phyloP scores from a whole-genome alignment of 1,284 basidiomycete species.

The Rhizoctonia solani region DNA sequence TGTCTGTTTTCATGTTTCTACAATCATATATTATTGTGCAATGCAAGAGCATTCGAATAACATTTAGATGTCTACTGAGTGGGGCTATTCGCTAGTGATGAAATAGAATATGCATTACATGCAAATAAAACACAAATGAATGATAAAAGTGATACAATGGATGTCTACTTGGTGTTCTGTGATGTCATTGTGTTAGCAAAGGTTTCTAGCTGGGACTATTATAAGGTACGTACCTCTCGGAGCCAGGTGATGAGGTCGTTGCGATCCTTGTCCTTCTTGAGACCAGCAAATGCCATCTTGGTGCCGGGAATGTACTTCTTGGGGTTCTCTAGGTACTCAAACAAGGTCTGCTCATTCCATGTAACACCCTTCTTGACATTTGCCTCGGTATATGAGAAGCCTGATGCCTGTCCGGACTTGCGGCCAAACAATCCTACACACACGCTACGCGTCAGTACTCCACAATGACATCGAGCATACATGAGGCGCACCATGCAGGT shows the following conservation, averaged over 20 bases:
- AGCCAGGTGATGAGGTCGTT: constrained; percentile 83
- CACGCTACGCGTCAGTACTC: constrained; percentile 20
- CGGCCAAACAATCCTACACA: constrained; percentile 74
- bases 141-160: background rate
- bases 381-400: constrained; percentile 92
- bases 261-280: constrained; percentile 97
- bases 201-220: background rate
- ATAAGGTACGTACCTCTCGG: constrained; percentile 61
- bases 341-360: constrained; percentile 86
- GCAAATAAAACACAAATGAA: constrained; percentile 7
- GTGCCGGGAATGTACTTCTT: constrained; percentile 98
- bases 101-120: constrained; percentile 12
- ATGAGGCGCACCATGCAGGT: constrained; percentile 79
- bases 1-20: background rate
- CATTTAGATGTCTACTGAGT: background rate
- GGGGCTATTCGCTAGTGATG: background rate
- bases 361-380: constrained; percentile 94
- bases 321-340: constrained; percentile 94
- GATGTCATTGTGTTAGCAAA: background rate
- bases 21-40: background rate
- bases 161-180: constrained; percentile 20
- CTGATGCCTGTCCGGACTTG: constrained; percentile 84
- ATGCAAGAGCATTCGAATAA: background rate
- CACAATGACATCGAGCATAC: constrained; percentile 13
- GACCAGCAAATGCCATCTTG: constrained; percentile 96